Evolutionary conservation across 2,329 filamentous ascomycete species (phyloP), one percentile per base, ranked within the genome.

Genomic region (Scedosporium dehoogii): DNA sequence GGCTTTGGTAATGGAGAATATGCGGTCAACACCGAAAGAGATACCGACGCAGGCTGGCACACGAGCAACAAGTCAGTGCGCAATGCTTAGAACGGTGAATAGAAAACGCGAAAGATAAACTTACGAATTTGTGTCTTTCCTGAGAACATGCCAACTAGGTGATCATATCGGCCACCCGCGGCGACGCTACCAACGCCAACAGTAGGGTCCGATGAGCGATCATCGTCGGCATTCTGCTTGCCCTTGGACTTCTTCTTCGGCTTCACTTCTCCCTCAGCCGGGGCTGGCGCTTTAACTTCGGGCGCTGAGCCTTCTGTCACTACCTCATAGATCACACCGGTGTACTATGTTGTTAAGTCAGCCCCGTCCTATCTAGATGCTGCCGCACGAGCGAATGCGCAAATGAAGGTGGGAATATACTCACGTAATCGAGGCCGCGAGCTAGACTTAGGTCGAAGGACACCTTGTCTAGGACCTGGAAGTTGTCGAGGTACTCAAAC

Each of bases 21-120:
- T 97, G 68, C 93, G 88, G 75, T 97, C 93, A 58, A 97, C 91
- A 62, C 93, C 93, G 71, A 97, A 97, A 1, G 92, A 96, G 68
- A 96, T 90, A 60, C 73, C 73, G 9, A 76, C 74, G 59, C 75
- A 78, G 21, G 74, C 60, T 62, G 23, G 25, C 1, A 58, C 2
- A n/a, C 21, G n/a, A 93, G n/a, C 16, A 93, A n/a, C 16, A 21
- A 42, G 33, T 58, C 6, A 38, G 25, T 16, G 7, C 9, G 6
- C 25, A 16, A 25, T 21, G 44, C 21, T 58, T 44, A 16, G 14
- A 7, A 18, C 29, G 3, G 46, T 14, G 18, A 12, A 14, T 27
- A 27, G 7, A 14, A 46, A 41, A 16, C 10, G n/a, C 10, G 33
- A 10, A 38, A 14, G 33, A 38, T 10, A 14, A 14, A 65, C 65